Base-by-base conservation (phyloP, 305 asterid genomes). In the Monarda citriodora region DNA sequence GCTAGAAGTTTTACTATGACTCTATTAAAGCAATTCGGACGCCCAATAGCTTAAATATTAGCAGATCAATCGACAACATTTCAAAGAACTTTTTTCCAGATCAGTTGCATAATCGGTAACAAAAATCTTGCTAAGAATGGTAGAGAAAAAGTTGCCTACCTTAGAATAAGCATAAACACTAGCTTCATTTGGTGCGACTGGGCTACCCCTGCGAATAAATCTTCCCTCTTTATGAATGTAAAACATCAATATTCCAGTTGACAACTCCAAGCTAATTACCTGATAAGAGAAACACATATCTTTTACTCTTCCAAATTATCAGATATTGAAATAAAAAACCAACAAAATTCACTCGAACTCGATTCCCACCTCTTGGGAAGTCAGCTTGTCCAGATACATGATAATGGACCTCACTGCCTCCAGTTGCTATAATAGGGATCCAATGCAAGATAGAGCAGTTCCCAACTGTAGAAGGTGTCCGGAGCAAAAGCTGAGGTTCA, bases 401-500 rank as follows among this genome's bases (percentile, higher is more conserved):
- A 89, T 93, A 77, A 93, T 93, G 56, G 99, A 93, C 82, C 99
- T 85, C 73, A 93, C n/a, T n/a, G n/a, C n/a, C n/a, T n/a, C n/a
- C n/a, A n/a, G n/a, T n/a, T n/a, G n/a, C n/a, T n/a, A n/a, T n/a
- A n/a, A n/a, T n/a, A n/a, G n/a, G n/a, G n/a, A n/a, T n/a, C n/a
- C n/a, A n/a, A n/a, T n/a, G n/a, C n/a, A n/a, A n/a, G n/a, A n/a
- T n/a, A n/a, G n/a, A n/a, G n/a, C n/a, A n/a, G n/a, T n/a, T n/a
- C n/a, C n/a, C n/a, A n/a, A n/a, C n/a, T n/a, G n/a, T n/a, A n/a
- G n/a, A n/a, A n/a, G n/a, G n/a, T n/a, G n/a, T n/a, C n/a, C n/a
- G n/a, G n/a, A n/a, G n/a, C n/a, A n/a, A n/a, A n/a, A n/a, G n/a
- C n/a, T n/a, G n/a, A n/a, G n/a, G n/a, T n/a, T n/a, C n/a, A n/a